phyloP scores from a whole-genome alignment of 768 basidiomycete species.

The Lactarius akahatsu region DNA sequence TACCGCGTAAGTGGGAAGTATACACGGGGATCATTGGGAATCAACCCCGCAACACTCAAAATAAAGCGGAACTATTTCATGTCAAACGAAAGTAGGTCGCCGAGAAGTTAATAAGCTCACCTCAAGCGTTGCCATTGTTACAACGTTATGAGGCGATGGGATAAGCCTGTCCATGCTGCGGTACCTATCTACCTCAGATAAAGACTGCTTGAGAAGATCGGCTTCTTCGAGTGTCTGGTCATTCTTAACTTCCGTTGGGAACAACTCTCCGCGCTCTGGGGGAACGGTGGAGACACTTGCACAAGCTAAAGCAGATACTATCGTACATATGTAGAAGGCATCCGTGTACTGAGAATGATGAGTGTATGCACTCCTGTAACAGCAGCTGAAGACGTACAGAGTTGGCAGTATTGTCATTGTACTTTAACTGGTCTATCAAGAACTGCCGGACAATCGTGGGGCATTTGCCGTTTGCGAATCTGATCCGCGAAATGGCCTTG shows the following conservation, averaged over 20 bases:
- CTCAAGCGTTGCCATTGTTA: slow-evolving; percentile 89
- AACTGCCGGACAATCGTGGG: slow-evolving; percentile 84
- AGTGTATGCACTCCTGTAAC: slow-evolving; percentile 18
- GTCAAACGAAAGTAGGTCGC: neutral
- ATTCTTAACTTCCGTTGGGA: slow-evolving; percentile 62
- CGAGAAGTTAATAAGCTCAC: slow-evolving; percentile 40
- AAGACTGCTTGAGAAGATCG: slow-evolving; percentile 68
- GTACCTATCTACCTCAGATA: slow-evolving; percentile 86
- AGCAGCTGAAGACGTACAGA: slow-evolving; percentile 50
- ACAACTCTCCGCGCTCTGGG: slow-evolving; percentile 77
- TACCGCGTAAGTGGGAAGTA: slow-evolving; percentile 91
- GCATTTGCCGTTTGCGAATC: slow-evolving; percentile 84
- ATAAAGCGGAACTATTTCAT: slow-evolving; percentile 72
- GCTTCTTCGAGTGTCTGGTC: slow-evolving; percentile 69
- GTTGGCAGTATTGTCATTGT: slow-evolving; percentile 94
- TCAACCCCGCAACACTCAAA: slow-evolving; percentile 70
- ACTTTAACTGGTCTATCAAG: slow-evolving; percentile 87
- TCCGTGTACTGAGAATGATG: slow-evolving; percentile 70
- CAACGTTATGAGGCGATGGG: slow-evolving; percentile 90
- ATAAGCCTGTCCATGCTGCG: slow-evolving; percentile 94
- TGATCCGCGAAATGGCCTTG: slow-evolving; percentile 79
- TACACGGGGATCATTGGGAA: slow-evolving; percentile 70
- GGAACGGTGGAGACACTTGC: slow-evolving; percentile 73
- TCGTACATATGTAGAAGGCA: slow-evolving; percentile 82
- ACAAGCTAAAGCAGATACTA: slow-evolving; percentile 80